A percentile compares a stretch with the other conserved stretches of the same genome.
phyloP scores from a whole-genome alignment of 2,329 filamentous ascomycete species.

The Colletotrichum sp. region DNA sequence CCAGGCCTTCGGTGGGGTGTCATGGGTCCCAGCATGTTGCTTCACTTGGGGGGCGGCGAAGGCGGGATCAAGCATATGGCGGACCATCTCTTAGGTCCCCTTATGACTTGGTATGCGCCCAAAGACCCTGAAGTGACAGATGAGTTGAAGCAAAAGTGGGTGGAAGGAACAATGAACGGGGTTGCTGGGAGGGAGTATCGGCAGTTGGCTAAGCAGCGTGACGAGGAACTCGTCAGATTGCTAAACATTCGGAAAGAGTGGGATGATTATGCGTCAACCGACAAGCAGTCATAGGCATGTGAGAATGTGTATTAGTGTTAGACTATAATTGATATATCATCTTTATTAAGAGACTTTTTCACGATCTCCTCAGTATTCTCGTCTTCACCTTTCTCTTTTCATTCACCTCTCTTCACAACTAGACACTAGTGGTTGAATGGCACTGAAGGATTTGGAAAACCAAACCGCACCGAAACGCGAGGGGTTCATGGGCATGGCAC shows the following conservation, averaged over 20 bases:
- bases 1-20: conserved; percentile 25
- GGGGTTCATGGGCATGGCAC: background rate
- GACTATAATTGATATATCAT: background rate
- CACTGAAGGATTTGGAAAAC: background rate
- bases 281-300: background rate
- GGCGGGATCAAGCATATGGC: conserved; percentile 23
- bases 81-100: conserved; percentile 13
- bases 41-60: conserved; percentile 23
- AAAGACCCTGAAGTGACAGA: background rate
- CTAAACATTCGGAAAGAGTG: conserved; percentile 4
- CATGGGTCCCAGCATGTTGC: conserved; percentile 17
- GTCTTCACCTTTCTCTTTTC: background rate
- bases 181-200: conserved; percentile 3
- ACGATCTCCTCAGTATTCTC: background rate
- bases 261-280: background rate
- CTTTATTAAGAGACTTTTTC: background rate
- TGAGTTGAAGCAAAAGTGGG: conserved; percentile 9
- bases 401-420: background rate
- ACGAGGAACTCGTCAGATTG: conserved; percentile 3
- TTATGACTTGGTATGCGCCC: conserved; percentile 16
- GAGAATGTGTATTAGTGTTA: background rate
- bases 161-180: background rate
- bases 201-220: background rate
- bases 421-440: background rate
- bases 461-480: background rate